A percentile compares a stretch with the other conserved stretches of the same genome.
phyloP scores from a whole-genome alignment of 2,329 filamentous ascomycete genomes.

The Fusarium sp. region DNA sequence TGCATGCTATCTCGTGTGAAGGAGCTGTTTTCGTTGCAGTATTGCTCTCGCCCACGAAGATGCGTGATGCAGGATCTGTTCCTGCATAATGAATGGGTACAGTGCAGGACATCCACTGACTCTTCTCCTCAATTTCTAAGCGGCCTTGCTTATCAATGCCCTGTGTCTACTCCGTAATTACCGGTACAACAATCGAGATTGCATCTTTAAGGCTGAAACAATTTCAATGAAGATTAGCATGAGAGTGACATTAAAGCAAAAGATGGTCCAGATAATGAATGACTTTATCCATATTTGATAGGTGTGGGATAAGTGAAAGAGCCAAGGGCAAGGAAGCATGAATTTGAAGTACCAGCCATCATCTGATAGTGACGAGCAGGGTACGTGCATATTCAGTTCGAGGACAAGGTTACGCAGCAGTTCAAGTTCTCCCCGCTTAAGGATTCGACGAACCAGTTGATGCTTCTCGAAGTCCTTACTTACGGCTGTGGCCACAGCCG shows the following conservation, averaged over 20 bases:
- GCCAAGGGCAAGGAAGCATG: neutral
- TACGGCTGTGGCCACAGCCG: constrained; percentile 22
- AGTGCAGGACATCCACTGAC: neutral
- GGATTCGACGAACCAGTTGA: constrained; percentile 20
- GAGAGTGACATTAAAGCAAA: neutral
- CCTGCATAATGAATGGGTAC: constrained; percentile 23
- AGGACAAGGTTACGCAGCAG: constrained; percentile 20
- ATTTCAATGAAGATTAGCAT: constrained; percentile 11
- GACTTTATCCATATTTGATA: neutral
- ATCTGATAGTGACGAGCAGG: constrained; percentile 1
- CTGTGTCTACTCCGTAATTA: constrained; percentile 15
- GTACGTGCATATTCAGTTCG: neutral
- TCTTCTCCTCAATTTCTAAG: neutral
- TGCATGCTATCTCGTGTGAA: neutral
- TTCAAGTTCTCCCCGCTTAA: constrained; percentile 17
- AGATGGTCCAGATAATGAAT: neutral
- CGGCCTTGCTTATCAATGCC: constrained; percentile 1
- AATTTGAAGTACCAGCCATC: neutral
- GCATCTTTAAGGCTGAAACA: constrained; percentile 30
- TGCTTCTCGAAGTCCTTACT: constrained; percentile 16
- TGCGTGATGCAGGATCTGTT: constrained; percentile 19
- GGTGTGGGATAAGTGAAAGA: neutral
- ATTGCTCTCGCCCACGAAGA: constrained; percentile 1
- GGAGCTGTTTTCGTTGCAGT: neutral
- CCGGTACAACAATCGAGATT: constrained; percentile 27